Conservation (phyloP, 1,284 basidiomycete genomes). For the Marasmius sp. region DNA sequence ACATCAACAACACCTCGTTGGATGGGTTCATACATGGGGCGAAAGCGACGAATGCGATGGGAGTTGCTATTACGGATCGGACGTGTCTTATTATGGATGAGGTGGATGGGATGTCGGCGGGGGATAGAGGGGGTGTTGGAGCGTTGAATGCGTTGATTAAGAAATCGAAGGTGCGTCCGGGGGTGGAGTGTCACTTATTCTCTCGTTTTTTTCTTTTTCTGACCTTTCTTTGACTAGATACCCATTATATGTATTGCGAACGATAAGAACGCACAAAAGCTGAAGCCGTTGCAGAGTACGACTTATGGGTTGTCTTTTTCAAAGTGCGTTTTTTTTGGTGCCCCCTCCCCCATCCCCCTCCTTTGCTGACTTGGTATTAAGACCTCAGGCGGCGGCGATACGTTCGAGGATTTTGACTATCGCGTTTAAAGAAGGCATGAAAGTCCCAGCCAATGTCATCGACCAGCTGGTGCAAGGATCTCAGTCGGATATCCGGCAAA, state of each 20-base stretch:
- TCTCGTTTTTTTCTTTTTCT: too few relatives aligned
- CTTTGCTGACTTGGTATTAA: constrained; percentile 30
- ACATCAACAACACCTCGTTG: constrained; percentile 84
- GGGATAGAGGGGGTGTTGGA: constrained; percentile 94
- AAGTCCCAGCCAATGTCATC: constrained; percentile 86
- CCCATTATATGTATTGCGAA: constrained; percentile 99
- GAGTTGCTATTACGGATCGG: constrained; percentile 73
- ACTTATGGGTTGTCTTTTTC: constrained; percentile 79
- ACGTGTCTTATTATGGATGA: constrained; percentile 98
- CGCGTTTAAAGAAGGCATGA: constrained; percentile 90
- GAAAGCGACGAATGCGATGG: constrained; percentile 65
- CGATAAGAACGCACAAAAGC: constrained; percentile 82
- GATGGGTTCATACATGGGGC: constrained; percentile 83
- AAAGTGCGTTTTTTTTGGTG: constrained; percentile 50
- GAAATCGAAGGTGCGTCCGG: constrained; percentile 79
- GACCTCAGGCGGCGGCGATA: constrained; percentile 73
- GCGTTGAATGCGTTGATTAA: constrained; percentile 91
- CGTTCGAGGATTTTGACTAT: constrained; percentile 90
- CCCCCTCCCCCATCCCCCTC: neutral
- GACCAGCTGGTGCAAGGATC: constrained; percentile 89
- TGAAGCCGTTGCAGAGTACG: constrained; percentile 82
- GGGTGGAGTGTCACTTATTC: too few relatives aligned
- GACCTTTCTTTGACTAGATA: constrained; percentile 48
- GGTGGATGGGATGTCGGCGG: constrained; percentile 98
- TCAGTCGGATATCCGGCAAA: constrained; percentile 94